Evolutionary conservation across 805 yeast species (phyloP).

Genomic region (Wickerhamomyces sydowiorum): DNA sequence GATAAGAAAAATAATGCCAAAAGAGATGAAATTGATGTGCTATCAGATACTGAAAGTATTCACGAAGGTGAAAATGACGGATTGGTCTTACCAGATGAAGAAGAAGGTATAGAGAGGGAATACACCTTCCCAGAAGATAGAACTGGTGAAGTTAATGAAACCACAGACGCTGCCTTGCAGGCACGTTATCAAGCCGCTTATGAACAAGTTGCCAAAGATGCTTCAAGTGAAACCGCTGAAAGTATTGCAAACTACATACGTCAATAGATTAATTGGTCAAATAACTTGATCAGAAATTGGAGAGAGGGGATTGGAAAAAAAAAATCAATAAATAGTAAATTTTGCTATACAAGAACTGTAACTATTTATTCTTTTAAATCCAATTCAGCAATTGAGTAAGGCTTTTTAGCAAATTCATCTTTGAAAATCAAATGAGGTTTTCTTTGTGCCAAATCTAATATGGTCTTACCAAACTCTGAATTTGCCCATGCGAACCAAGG

Average conservation of each 20-base stretch:
- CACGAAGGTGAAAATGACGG: constrained; percentile 41
- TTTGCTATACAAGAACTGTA: not conserved
- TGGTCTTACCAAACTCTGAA: constrained; percentile 84
- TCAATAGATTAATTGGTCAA: constrained; percentile 16
- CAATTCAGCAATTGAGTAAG: not conserved
- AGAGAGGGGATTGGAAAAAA: not conserved
- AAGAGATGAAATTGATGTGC: constrained; percentile 38
- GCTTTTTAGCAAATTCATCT: constrained; percentile 21
- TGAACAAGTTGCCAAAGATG: constrained; percentile 53
- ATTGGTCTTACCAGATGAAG: constrained; percentile 32
- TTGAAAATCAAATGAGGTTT: constrained; percentile 71
- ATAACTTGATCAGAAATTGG: no score
- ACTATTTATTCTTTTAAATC: not conserved
- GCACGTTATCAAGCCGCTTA: constrained; percentile 70
- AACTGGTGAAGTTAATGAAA: constrained; percentile 49
- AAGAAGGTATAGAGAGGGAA: constrained; percentile 57
- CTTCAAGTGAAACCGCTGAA: constrained; percentile 65
- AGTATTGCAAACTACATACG: constrained; percentile 64
- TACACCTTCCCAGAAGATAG: constrained; percentile 70
- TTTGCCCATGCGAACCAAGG: constrained; percentile 96
- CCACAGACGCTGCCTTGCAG: constrained; percentile 43
- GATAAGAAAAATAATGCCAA: constrained; percentile 23
- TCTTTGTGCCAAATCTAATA: constrained; percentile 65
- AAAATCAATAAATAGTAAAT: not conserved
- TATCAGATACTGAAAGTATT: constrained; percentile 47